Evolutionary conservation across 2,329 filamentous ascomycete species (phyloP), one percentile per base, ranked within the genome.

Genomic region (Blastomyces gilchristii): DNA sequence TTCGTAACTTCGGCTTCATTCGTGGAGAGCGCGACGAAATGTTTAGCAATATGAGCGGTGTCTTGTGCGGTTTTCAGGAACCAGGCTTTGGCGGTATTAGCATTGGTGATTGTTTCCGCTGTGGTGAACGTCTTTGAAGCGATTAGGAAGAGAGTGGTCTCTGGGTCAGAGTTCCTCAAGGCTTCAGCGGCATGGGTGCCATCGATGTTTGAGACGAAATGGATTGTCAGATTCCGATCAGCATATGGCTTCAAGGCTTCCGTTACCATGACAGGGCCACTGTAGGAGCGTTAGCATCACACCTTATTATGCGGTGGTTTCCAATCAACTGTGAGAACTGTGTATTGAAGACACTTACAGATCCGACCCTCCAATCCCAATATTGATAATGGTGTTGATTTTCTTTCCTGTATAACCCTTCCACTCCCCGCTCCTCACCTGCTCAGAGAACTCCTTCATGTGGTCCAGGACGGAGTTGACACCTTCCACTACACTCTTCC

Each of bases 61-160:
- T 96, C 88, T 86, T 86, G 94, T 79, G 83, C 88, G 77, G 75
- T 86, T 79, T 95, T 83, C 69, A 97, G 84, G 86, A 99, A 99
- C 94, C 94, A 99, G 61, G 83, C 79, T 85, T 99, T 99, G 67
- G 94, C 94, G 39, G 90, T 91, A 83, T 96, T 97, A 77, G 94
- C 94, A 76, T 99, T 99, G 71, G 93, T 97, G 65, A 84, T 88
- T 58, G 94, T 99, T 84, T 99, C 94, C 64, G 94, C 94, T 11
- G 94, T 99, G 67, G 94, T 99, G 80, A 99, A 99, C 67, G 94
- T 99, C 87, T 99, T 99, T 78, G 93, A 97, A 63, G 94, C 94
- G 70, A 99, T 86, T 70, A 99, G 84, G 87, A 99, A 97, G 67
- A 99, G 88, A n/a, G 94, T 97, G 58, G 93, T 97, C 82, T 99